Evolutionary conservation across 805 yeast genomes (phyloP), one percentile per base, ranked within the genome.

Genomic region (Metschnikowia bowlesiae): DNA sequence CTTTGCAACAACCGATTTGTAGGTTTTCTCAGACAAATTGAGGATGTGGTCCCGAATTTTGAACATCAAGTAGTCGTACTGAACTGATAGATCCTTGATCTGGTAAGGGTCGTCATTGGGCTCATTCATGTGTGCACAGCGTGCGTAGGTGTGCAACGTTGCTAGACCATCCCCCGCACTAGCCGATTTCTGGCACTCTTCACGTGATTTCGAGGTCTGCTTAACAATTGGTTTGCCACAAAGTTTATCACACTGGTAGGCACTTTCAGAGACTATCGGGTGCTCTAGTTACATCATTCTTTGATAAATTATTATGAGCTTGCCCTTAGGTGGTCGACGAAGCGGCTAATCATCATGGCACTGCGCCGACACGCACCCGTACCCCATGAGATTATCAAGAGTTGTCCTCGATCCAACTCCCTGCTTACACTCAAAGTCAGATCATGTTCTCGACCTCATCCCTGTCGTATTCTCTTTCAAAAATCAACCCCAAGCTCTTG

Each of bases 11-110:
- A 73, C 67, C 5, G 75, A 58, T 35, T 51, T 56, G 49, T 60
- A 63, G 2, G 77, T 69, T n/a, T 47, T 49, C 13, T 78, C 75
- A 7, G 81, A 73, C 26, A 83, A 63, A 2, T 71, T 66, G 22
- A 74, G 66, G 6, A 85, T 74, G 47, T 76, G 74, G 53, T 82
- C 87, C 42, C 76, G 75, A 46, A 87, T 83, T 61, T 80, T 81
- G 67, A 71, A 83, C 62, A 85, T 62, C 37, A 87, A 64, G 57
- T 84, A 83, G 58, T 87, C 92, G 61, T 79, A 85, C 47, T 76
- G 78, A 26, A 84, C 69, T 0, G 87, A 80, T 39, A 87, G 67
- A 49, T 78, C 74, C 57, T 81, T 78, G 14, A 86, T 74, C 10
- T 83, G 80, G 28, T 86, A 67, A 1, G 89, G 89, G 64, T 86